Base-by-base conservation (phyloP, 176 grass and related monocot genomes). In the Eremochloa ophiuroides region DNA sequence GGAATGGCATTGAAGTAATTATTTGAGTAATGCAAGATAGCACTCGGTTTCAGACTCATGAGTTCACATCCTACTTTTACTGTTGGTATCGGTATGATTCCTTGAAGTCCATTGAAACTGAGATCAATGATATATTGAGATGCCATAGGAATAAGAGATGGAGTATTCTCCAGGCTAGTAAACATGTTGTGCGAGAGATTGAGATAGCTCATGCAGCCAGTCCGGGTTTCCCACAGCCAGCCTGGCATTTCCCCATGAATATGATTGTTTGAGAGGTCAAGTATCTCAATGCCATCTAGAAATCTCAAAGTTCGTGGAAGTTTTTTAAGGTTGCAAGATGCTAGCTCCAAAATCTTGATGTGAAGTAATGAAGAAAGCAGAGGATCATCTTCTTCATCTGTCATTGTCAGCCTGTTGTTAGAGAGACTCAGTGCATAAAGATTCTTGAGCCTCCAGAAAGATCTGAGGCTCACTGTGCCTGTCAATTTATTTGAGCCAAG, bases 311-410 rank as follows among this genome's bases (percentile, higher is more conserved):
- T 30, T 29, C 27, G 26, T 62, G 26, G 59, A 64, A 89, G 14
- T 46, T 72, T 51, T 30, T 17, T 72, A 26, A 89, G 77, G 71
- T 89, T 82, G 41, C 87, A 89, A 34, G 63, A 75, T 48, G 12
- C 55, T 26, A 82, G 20, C 1, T 5, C 8, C 2, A 81, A 3
- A 6, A 14, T 0, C 0, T 10, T 8, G 12, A 83, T 38, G 23
- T 29, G 7, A 5, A 26, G 87, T 1, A 40, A 47, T 7, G 14
- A 2, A 16, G 50, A 43, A 1, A 42, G 20, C 2, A 38, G 2
- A 2, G 17, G 13, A n/a, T 69, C n/a, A 61, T 7, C 28, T 47
- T 58, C 65, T 25, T 51, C 27, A 6, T 75, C 75, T 27, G 37
- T 43, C 10, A 84, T 10, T 46, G 86, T 68, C 44, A 88, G 23